Evolutionary conservation across 2,329 filamentous ascomycete genomes (phyloP), one percentile per base, ranked within the genome.

Genomic region (Samsoniella hepiali): DNA sequence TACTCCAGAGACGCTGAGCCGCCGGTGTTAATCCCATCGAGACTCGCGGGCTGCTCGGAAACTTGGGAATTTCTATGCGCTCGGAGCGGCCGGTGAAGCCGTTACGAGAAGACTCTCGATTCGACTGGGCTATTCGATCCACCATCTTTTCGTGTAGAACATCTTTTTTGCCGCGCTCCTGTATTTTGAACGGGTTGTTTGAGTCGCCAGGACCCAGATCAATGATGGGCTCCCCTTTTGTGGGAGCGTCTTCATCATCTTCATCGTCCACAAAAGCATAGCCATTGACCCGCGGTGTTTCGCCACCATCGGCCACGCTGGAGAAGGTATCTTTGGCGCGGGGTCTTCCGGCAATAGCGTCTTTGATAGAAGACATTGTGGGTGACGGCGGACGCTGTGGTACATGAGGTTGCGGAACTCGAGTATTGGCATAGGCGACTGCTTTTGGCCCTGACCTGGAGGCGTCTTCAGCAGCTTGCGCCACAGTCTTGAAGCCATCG

Each of bases 221-320:
- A 70, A 89, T 81, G 66, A 78, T 67, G n/a, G 79, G 76, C 53
- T 72, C 65, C 13, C 70, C 45, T 10, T 50, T 44, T 8, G 61
- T 31, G 5, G 62, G n/a, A 8, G 74, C 70, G 1, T 79, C 78
- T 17, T 82, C 82, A 0, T 85, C 84, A 47, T 84, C 82, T 56
- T 90, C 90, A 63, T 96, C 92, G 68, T 97, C 93, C 42, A 99
- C 93, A 75, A 97, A 98, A 0, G 92, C 86, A 74, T 97, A 99
- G 1, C 95, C 95, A 67, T 96, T 96, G 0, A 98, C 91, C 2
- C 91, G 84, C 0, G 94, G 95, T 0, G 94, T 98, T 74, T 96
- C 93, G 64, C 82, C 84, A 17, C 88, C 90, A 1, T 81, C 81
- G 0, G 69, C 69, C 2, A 82, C 82, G 6, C 70, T 78, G 0